Conservation (phyloP, 2,329 filamentous ascomycete genomes). For the Trichoderma hamatum region DNA sequence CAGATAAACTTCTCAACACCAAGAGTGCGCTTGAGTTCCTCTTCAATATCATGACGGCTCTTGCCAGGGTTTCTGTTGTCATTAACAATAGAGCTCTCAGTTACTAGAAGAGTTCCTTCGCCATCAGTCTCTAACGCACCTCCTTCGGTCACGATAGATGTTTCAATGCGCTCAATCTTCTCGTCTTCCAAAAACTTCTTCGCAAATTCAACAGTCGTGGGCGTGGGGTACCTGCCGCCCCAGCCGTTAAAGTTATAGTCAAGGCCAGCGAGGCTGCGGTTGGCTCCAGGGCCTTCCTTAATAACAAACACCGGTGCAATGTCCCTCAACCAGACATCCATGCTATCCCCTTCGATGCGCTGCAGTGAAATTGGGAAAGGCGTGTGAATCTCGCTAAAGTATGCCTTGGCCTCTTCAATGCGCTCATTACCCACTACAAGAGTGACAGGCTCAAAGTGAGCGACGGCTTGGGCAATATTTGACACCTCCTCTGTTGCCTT, state of each 20-base stretch:
- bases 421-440: conserved; percentile 30
- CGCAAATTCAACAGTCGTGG: conserved; percentile 27
- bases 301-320: conserved; percentile 34
- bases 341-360: conserved; percentile 18
- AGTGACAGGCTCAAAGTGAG: conserved; percentile 35
- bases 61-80: conserved; percentile 35
- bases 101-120: conserved; percentile 36
- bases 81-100: conserved; percentile 38
- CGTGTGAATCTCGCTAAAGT: conserved; percentile 16
- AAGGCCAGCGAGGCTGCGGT: conserved; percentile 28
- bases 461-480: conserved; percentile 33
- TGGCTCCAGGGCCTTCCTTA: not conserved
- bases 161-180: not conserved
- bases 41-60: conserved; percentile 31
- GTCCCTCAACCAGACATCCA: conserved; percentile 38
- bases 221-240: conserved; percentile 32
- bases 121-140: conserved; percentile 37
- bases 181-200: conserved; percentile 12
- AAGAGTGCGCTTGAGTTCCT: conserved; percentile 30
- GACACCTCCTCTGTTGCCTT: conserved; percentile 33
- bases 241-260: conserved; percentile 38
- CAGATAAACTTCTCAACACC: conserved; percentile 37
- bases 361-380: conserved; percentile 25
- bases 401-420: conserved; percentile 25
- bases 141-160: conserved; percentile 32